Evolutionary conservation across 495 filamentous ascomycete genomes (phyloP).

Genomic region (Trichoderma reesei): DNA sequence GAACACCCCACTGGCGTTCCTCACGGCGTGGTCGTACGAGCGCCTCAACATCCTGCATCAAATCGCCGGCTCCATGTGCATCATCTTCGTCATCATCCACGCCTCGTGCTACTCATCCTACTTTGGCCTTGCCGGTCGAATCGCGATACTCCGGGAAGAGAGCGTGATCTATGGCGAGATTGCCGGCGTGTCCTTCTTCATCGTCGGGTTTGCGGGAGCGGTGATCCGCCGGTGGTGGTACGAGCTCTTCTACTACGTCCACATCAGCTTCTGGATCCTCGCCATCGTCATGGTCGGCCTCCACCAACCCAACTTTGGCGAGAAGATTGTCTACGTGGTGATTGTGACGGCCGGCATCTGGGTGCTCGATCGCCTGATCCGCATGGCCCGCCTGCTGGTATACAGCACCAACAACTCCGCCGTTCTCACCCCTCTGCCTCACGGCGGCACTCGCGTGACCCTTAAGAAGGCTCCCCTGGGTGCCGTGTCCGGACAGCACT

Average conservation of each 20-base stretch:
- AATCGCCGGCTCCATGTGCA: conserved; percentile 10
- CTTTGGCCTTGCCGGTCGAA: conserved; percentile 20
- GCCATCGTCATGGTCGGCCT: conserved; percentile 46
- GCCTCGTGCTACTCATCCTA: conserved; percentile 23
- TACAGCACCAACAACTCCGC: conserved; percentile 34
- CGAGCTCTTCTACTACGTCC: conserved; percentile 48
- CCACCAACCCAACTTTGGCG: conserved; percentile 32
- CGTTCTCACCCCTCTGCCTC: conserved; percentile 31
- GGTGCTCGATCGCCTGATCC: conserved; percentile 47
- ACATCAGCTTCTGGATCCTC: conserved; percentile 42
- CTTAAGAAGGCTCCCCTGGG: conserved; percentile 22
- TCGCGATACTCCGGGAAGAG: conserved; percentile 24
- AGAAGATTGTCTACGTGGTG: conserved; percentile 30
- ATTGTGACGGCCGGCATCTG: conserved; percentile 39
- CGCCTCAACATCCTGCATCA: conserved; percentile 53
- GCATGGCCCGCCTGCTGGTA: conserved; percentile 39
- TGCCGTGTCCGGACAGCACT: conserved; percentile 42
- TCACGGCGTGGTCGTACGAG: conserved; percentile 56
- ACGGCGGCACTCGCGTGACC: conserved; percentile 42
- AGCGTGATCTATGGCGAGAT: conserved; percentile 32
- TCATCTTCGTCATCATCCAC: conserved; percentile 27
- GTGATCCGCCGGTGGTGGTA: conserved; percentile 40
- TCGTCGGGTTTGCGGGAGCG: conserved; percentile 26
- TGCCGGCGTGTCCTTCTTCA: conserved; percentile 33
- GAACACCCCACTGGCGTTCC: conserved; percentile 46